phyloP scores from a whole-genome alignment of 495 filamentous ascomycete genomes.

The Aspergillus leporis region DNA sequence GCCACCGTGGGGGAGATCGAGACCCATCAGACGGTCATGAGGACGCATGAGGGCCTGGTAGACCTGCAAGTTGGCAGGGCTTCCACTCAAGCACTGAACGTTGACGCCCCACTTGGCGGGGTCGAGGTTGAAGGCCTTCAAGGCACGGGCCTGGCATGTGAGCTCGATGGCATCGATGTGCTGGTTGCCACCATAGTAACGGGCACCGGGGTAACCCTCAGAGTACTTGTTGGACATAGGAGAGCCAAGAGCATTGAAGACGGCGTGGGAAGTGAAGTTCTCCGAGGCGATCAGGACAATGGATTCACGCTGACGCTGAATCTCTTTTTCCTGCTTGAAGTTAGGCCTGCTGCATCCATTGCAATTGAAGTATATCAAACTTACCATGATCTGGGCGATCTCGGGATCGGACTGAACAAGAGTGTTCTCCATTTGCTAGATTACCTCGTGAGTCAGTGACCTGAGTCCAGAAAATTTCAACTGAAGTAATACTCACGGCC shows the following conservation, averaged over 20 bases:
- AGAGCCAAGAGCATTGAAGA: conserved; percentile 93
- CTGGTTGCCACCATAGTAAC: conserved; percentile 99
- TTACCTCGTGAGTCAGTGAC: conserved; percentile 51
- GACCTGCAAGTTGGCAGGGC: conserved; percentile 94
- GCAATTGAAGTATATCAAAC: conserved; percentile 44
- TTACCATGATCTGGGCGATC: conserved; percentile 91
- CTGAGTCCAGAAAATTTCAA: background rate
- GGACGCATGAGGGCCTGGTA: conserved; percentile 99
- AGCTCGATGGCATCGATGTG: conserved; percentile 96
- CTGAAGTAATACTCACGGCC: conserved; percentile 61
- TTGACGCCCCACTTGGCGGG: conserved; percentile 96
- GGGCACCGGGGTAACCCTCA: conserved; percentile 95
- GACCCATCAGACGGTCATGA: conserved; percentile 94
- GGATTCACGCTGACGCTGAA: conserved; percentile 96
- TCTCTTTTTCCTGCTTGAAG: conserved; percentile 73
- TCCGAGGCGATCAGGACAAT: conserved; percentile 99
- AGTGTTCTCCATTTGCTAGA: conserved; percentile 85
- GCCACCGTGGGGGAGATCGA: conserved; percentile 96
- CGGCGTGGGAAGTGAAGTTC: conserved; percentile 98
- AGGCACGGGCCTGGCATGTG: conserved; percentile 92
- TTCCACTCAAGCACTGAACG: conserved; percentile 88
- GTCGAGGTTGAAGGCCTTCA: conserved; percentile 88
- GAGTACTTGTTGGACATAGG: conserved; percentile 99
- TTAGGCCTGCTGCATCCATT: background rate
- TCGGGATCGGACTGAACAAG: conserved; percentile 86